phyloP scores from a whole-genome alignment of 805 yeast genomes.

The Saccharomycopsis babjevae region DNA sequence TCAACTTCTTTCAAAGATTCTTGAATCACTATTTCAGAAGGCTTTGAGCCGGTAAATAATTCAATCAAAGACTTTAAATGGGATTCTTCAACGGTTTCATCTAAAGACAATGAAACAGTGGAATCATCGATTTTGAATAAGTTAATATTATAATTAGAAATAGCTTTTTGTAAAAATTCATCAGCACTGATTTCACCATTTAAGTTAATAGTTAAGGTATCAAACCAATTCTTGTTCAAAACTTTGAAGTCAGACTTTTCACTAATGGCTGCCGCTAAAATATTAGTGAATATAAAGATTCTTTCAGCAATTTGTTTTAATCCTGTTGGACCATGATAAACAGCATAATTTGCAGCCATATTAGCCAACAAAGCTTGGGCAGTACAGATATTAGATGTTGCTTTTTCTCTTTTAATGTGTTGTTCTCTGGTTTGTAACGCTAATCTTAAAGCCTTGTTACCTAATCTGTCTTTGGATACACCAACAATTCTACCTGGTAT shows the following conservation, averaged over 20 bases:
- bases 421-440: constrained; percentile 98
- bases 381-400: constrained; percentile 95
- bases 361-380: constrained; percentile 96
- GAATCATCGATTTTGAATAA: constrained; percentile 54
- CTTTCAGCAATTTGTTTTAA: constrained; percentile 67
- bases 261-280: constrained; percentile 53
- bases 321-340: constrained; percentile 91
- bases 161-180: constrained; percentile 47
- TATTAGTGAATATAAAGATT: constrained; percentile 61
- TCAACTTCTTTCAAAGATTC: constrained; percentile 6
- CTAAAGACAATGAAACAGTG: constrained; percentile 73
- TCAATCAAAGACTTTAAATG: constrained; percentile 52
- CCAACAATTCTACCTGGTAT: constrained; percentile 97
- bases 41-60: constrained; percentile 42
- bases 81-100: constrained; percentile 64
- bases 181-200: constrained; percentile 39
- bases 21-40: constrained; percentile 1
- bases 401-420: constrained; percentile 94
- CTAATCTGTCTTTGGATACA: constrained; percentile 82
- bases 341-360: constrained; percentile 91
- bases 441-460: constrained; percentile 78
- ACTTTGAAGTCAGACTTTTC: constrained; percentile 36
- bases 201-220: constrained; percentile 66
- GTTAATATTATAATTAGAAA: constrained; percentile 57
- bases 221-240: constrained; percentile 63